Percentiles rank a stretch among this genome's conserved stretches.
phyloP scores from a whole-genome alignment of 306 rosid genomes.

The Astragalus membranaceus region DNA sequence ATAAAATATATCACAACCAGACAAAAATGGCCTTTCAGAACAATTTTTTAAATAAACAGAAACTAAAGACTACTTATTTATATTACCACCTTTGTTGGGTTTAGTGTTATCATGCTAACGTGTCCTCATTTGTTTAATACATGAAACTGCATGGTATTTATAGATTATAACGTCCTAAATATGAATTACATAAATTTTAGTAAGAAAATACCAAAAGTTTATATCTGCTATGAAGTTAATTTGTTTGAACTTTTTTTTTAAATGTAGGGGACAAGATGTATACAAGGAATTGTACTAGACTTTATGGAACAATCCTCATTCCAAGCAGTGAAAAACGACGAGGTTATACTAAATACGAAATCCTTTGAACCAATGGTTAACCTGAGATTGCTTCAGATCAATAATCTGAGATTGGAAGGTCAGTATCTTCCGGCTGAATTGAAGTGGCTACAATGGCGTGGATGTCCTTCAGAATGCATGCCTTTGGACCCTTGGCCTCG shows the following conservation, averaged over 20 bases:
- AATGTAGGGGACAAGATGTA: slow-evolving; percentile 30
- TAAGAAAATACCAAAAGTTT: not conserved
- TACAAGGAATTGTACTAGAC: slow-evolving; percentile 53
- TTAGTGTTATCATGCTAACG: not conserved
- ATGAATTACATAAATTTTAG: not conserved
- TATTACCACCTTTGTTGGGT: not conserved
- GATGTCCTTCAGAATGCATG: slow-evolving; percentile 37
- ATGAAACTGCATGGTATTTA: not conserved
- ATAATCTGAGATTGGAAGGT: slow-evolving; percentile 45
- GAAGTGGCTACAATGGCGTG: slow-evolving; percentile 71
- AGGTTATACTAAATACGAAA: slow-evolving; percentile 26
- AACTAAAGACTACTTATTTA: not conserved
- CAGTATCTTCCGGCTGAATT: slow-evolving; percentile 39
- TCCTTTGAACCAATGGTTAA: slow-evolving; percentile 37
- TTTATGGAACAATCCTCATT: slow-evolving; percentile 9
- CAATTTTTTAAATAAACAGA: not conserved
- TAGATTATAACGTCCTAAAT: not conserved
- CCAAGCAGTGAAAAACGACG: slow-evolving; percentile 18
- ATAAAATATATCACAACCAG: not conserved
- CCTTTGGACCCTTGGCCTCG: slow-evolving; percentile 41
- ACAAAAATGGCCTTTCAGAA: not conserved
- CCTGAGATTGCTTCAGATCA: slow-evolving; percentile 51
- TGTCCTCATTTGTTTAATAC: not conserved
- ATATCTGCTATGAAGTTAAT: not conserved
- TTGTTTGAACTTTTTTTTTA: not conserved